phyloP scores from a whole-genome alignment of 2,329 filamentous ascomycete genomes.

The Aspergillus aculeatus region DNA sequence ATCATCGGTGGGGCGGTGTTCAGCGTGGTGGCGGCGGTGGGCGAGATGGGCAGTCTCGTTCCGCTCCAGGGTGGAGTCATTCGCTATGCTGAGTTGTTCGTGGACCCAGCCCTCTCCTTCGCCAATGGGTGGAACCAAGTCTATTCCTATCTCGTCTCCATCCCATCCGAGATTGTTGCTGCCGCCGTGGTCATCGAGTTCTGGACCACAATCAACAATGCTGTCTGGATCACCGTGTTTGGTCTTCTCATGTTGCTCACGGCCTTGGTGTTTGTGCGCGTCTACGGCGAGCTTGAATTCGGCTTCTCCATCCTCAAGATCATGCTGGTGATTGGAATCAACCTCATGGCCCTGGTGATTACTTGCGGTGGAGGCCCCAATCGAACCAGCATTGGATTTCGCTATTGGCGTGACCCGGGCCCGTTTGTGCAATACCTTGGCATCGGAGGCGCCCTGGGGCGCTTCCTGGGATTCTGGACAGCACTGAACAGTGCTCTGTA shows the following conservation, averaged over 20 bases:
- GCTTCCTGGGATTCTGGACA: constrained; percentile 44
- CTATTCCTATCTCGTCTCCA: constrained; percentile 34
- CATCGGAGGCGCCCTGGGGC: constrained; percentile 42
- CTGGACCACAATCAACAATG: constrained; percentile 49
- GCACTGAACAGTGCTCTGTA: constrained; percentile 25
- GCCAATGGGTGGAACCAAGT: constrained; percentile 42
- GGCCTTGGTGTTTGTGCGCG: constrained; percentile 36
- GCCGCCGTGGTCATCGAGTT: constrained; percentile 55
- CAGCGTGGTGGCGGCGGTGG: constrained; percentile 35
- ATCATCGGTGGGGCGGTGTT: constrained; percentile 37
- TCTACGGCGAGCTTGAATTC: constrained; percentile 56
- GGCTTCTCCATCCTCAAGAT: constrained; percentile 57
- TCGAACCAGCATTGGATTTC: constrained; percentile 48
- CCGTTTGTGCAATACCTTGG: constrained; percentile 41
- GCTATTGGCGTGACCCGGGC: constrained; percentile 47
- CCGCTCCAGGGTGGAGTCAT: constrained; percentile 41
- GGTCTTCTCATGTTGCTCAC: constrained; percentile 36
- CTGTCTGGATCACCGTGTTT: constrained; percentile 48
- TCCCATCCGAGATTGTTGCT: constrained; percentile 35
- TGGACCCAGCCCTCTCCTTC: constrained; percentile 38
- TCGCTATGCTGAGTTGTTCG: constrained; percentile 37
- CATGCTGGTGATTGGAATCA: constrained; percentile 60
- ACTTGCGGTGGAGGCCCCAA: constrained; percentile 48
- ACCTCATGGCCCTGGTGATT: constrained; percentile 53
- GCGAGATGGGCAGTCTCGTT: constrained; percentile 39